These are phyloP conservation scores for Candida silvatica DNA, from an alignment of 805 yeast genomes.

Conservation along the genomic window DNA sequence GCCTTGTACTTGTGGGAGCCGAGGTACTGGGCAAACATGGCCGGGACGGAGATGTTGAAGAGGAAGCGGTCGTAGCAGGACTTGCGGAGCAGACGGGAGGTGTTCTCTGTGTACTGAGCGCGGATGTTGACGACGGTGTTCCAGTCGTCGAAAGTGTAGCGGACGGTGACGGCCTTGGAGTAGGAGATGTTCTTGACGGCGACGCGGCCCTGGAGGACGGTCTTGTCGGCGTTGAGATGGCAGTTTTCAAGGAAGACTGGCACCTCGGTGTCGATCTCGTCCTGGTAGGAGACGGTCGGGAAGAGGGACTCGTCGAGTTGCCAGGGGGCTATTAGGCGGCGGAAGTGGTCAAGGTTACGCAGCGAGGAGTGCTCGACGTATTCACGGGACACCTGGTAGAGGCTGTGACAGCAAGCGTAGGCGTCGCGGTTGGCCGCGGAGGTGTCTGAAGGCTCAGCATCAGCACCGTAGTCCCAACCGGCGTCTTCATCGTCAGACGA, in stretches of 20 bases:
- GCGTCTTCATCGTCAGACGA: conserved; percentile 13
- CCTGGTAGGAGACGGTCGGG: conserved; percentile 34
- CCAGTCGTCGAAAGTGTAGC: conserved; percentile 81
- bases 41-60: conserved; percentile 48
- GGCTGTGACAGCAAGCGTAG: conserved; percentile 7
- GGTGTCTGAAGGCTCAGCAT: conserved; percentile 12
- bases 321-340: conserved; percentile 30
- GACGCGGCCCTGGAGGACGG: conserved; percentile 58
- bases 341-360: conserved; percentile 13
- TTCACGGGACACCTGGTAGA: conserved; percentile 13
- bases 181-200: conserved; percentile 71
- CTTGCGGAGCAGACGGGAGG: conserved; percentile 37
- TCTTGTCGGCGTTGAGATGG: conserved; percentile 49
- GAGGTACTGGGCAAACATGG: conserved; percentile 25
- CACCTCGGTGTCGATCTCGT: conserved; percentile 31
- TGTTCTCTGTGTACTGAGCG: conserved; percentile 50
- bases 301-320: conserved; percentile 33
- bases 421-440: conserved; percentile 5
- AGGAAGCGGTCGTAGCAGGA: conserved; percentile 63
- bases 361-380: conserved; percentile 9
- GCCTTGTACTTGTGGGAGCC: conserved; percentile 15
- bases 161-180: conserved; percentile 56
- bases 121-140: conserved; percentile 60
- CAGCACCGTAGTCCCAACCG: conserved; percentile 15
- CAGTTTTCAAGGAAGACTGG: conserved; percentile 59